phyloP scores from a whole-genome alignment of 805 yeast species.

The Cyberlindnera saturnus region DNA sequence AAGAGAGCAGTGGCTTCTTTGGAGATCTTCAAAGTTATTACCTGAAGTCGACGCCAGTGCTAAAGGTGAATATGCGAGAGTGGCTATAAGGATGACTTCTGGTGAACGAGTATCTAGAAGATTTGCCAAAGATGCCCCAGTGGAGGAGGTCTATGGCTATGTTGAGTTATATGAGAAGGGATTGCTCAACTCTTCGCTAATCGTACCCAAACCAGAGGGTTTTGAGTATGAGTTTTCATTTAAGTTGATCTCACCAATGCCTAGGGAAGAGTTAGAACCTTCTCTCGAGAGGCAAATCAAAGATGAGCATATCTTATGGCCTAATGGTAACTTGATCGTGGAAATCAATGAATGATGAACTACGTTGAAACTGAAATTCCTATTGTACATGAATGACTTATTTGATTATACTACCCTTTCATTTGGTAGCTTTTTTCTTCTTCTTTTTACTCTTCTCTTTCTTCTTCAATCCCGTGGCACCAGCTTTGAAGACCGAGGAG shows the following conservation, averaged over 20 bases:
- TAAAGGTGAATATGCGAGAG: conserved; percentile 39
- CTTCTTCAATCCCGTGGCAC: conserved; percentile 71
- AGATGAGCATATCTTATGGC: conserved; percentile 46
- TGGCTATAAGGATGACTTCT: conserved; percentile 61
- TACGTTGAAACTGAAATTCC: background rate
- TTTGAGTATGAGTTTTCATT: conserved; percentile 46
- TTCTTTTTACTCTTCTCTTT: conserved; percentile 69
- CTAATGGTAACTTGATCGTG: conserved; percentile 59
- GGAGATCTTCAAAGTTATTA: conserved; percentile 35
- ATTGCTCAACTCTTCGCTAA: conserved; percentile 16
- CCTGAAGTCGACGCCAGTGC: conserved; percentile 25
- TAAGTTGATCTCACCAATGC: conserved; percentile 48
- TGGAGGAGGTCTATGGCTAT: conserved; percentile 66
- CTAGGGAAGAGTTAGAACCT: conserved; percentile 40
- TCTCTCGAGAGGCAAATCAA: conserved; percentile 26
- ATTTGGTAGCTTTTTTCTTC: conserved; percentile 42
- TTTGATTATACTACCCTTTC: background rate
- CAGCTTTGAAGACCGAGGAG: conserved; percentile 59
- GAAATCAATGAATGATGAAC: conserved; percentile 26
- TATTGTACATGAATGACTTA: background rate
- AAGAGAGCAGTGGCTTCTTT: conserved; percentile 39
- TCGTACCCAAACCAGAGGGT: conserved; percentile 28
- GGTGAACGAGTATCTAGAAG: conserved; percentile 54
- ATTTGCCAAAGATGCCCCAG: conserved; percentile 37
- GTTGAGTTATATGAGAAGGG: conserved; percentile 46